Evolutionary conservation across 352 stramenopile genomes (phyloP), one percentile per base, ranked within the genome.

Genomic region (Globisporangium solare): DNA sequence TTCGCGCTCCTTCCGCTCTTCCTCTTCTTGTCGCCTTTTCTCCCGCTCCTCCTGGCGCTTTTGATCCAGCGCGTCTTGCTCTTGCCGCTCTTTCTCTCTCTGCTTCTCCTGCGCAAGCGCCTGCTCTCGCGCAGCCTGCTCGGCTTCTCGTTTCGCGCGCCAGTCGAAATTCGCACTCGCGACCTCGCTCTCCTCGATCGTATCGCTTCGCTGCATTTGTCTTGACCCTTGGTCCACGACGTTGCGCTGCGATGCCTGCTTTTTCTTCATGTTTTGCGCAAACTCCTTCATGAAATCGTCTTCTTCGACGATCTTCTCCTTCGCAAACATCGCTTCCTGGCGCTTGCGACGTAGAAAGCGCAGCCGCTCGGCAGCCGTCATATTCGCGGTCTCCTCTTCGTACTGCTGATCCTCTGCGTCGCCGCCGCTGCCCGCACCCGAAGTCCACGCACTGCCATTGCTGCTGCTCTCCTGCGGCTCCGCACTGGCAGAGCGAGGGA

Each of bases 241-340:
- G 15, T 54, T 68, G 2, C 39, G 58, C 14, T 50, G 39, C 3
- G 17, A 43, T n/a, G 39, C 56, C 18, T 79, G 68, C 43, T 88
- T 89, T 52, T 86, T 87, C 65, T 84, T 80, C 79, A 86, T 84
- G 53, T 89, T 89, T 14, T 58, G 76, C 24, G 67, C 71, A 40
- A 86, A 73, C 56, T 89, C 79, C 11, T 71, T 66, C 71, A 89
- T 79, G 47, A 89, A 89, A 41, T 86, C 76, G 48, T 89, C 76
- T 1, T 69, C 61, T 4, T 67, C 53, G 13, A 80, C 61, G 22
- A 62, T 74, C n/a, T 79, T 70, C 27, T 72, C 59, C 64, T 79
- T 84, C 2, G 53, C 54, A 49, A 84, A 63, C 68, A 86, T 79
- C 31, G 69, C 62, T 27, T 86, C 73, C 54, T 88, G 76, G 2